phyloP scores from a whole-genome alignment of 148 eudicot species.

The Vaccinium corymbosum region DNA sequence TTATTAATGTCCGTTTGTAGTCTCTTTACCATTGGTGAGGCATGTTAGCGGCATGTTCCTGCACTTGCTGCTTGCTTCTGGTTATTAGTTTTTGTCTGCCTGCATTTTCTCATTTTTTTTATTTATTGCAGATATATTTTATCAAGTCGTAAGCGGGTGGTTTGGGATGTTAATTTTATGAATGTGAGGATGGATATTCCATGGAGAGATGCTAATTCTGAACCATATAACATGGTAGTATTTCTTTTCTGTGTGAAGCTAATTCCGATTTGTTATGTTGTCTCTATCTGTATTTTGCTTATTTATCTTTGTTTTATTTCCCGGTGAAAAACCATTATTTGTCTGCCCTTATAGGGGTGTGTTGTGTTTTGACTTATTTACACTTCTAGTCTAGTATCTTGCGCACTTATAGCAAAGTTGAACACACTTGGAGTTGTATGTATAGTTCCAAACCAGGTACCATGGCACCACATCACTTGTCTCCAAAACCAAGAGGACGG shows the following conservation, averaged over 20 bases:
- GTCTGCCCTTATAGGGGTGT: background rate
- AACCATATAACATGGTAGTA: constrained; percentile 53
- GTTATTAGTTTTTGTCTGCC: background rate
- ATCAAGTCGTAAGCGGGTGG: constrained; percentile 49
- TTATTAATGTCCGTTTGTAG: background rate
- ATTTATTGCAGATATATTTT: constrained; percentile 50
- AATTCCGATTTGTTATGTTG: background rate
- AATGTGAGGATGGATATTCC: constrained; percentile 42
- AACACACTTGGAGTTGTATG: background rate
- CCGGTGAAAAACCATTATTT: background rate
- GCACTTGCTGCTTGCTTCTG: background rate
- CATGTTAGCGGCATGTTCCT: constrained; percentile 5
- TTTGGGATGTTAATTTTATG: constrained; percentile 51
- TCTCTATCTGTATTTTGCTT: background rate
- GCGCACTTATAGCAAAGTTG: background rate
- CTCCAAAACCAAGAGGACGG: background rate
- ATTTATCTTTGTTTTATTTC: background rate
- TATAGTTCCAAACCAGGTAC: background rate
- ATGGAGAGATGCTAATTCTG: constrained; percentile 33
- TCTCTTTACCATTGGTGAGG: background rate
- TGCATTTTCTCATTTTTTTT: background rate
- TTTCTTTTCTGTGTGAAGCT: background rate
- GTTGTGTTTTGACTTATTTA: background rate
- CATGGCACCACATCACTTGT: background rate
- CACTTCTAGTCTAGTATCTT: background rate